Evolutionary conservation across 2,329 filamentous ascomycete species (phyloP), one percentile per base, ranked within the genome.

Genomic region (Trichophaea hybrida): DNA sequence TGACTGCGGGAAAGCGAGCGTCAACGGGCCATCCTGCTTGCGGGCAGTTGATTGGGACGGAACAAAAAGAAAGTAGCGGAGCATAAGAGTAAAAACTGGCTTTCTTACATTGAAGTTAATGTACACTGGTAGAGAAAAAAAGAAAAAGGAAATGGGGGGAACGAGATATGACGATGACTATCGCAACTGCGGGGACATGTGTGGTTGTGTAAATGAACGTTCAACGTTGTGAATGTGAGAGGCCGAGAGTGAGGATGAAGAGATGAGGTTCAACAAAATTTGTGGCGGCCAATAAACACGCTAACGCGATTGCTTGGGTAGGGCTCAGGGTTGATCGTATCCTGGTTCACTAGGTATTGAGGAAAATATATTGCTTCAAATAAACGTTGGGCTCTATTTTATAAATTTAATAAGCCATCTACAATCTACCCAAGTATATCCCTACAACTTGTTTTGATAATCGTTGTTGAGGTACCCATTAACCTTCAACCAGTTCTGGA

Each of bases 401-500:
- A 13, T 46, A 46, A 6, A 46, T 46, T 7, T 12, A 12, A n/a
- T 17, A 13, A 13, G 40, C 40, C 5, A 46, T 46, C 40, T n/a
- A 6, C 10, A 6, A 46, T 24, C 38, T 6, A 32, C 48, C 48
- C 48, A 17, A 50, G 48, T 5, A 50, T 12, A 15, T 24, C 13
- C 15, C 12, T 24, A 50, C 15, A 50, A 50, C 48, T 50, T 50
- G n/a, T 33, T 44, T 46, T 17, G 12, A n/a, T 31, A 24, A 35
- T 37, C n/a, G n/a, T 58, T 15, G 34, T 52, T 57, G 15, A 80
- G 70, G 67, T 85, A 86, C 57, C 80, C 79, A 67, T 84, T 82
- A 32, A 32, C 68, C 72, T 81, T 80, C 65, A 88, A 74, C 84
- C 85, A 90, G 57, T 72, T 69, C 71, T 80, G 78, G n/a, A 95